Evolutionary conservation across 2,329 filamentous ascomycete genomes (phyloP).

Genomic region (Aspergillus sp.): DNA sequence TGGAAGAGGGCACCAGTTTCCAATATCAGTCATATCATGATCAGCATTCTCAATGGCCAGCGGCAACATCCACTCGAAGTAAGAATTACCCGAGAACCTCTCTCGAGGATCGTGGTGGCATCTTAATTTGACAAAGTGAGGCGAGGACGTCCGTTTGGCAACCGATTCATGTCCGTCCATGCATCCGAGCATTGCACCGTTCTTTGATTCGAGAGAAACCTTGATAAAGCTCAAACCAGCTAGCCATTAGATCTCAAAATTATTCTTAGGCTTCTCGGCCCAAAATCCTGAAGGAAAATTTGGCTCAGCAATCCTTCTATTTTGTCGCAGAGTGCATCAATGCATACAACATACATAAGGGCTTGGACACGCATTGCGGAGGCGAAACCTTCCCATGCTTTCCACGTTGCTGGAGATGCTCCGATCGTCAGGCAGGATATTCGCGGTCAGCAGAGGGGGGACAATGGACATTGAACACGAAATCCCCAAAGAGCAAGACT

Average conservation of each 20-base stretch:
- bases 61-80: neutral
- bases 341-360: constrained; percentile 9
- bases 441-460: neutral
- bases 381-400: constrained; percentile 1
- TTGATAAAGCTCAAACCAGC: neutral
- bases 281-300: constrained; percentile 8
- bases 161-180: constrained; percentile 20
- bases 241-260: neutral
- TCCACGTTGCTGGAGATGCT: neutral
- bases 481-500: neutral
- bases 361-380: constrained; percentile 2
- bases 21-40: neutral
- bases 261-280: neutral
- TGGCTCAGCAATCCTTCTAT: constrained; percentile 1
- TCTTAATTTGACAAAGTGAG: constrained; percentile 23
- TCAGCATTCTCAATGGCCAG: neutral
- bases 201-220: constrained; percentile 1
- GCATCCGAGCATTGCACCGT: constrained; percentile 3
- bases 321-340: neutral
- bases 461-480: neutral
- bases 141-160: constrained; percentile 26
- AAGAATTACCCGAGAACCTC: neutral
- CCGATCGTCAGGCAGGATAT: neutral
- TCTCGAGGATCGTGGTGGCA: constrained; percentile 10
- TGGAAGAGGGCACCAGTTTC: neutral